Evolutionary conservation across 2,329 filamentous ascomycete species (phyloP), one percentile per base, ranked within the genome.

Genomic region (Coniella vitis): DNA sequence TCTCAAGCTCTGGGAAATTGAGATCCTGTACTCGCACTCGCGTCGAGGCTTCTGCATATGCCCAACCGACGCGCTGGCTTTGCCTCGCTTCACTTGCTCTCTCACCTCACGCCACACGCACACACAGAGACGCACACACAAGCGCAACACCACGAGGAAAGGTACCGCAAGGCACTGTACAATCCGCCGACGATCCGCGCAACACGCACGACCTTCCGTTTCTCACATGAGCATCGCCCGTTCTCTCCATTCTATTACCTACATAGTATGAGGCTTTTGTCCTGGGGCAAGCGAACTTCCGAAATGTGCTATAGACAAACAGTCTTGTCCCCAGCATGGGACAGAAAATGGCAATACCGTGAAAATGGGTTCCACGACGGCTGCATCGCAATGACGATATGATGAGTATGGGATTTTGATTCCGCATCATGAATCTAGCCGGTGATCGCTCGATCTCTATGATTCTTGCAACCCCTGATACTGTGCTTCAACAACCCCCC

Each of bases 371-470:
- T 13, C 42, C 21, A 45, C 20, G n/a, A 34, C 20, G 10, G n/a
- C 20, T 38, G 20, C 20, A 19, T 20, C 38, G 9, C 45, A 31
- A 41, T 41, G 38, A 41, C 38, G 38, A 17, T 41, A 14, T 37
- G 29, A 47, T 47, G 20, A 35, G 19, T 20, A 36, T 47, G 35
- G 17, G 19, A 40, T 37, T 36, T 13, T n/a, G 20, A 12, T 25
- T 38, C 22, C n/a, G 10, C 45, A 39, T 47, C 45, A 45, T 13
- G 14, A 21, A 35, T 34, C 25, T 14, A 29, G 36, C 36, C 21
- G 45, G 45, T 47, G 37, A 47, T 47, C 44, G 21, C 21, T 47
- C 37, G 44, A 34, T 47, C 22, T 21, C 25, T 39, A 12, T n/a
- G 22, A 5, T 41, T n/a, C 22, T 17, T 22, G 31, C 12, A 31